These are phyloP conservation scores for Trichoderma koningiopsis DNA, from an alignment of 2,329 filamentous ascomycete species.

Conservation along the genomic window DNA sequence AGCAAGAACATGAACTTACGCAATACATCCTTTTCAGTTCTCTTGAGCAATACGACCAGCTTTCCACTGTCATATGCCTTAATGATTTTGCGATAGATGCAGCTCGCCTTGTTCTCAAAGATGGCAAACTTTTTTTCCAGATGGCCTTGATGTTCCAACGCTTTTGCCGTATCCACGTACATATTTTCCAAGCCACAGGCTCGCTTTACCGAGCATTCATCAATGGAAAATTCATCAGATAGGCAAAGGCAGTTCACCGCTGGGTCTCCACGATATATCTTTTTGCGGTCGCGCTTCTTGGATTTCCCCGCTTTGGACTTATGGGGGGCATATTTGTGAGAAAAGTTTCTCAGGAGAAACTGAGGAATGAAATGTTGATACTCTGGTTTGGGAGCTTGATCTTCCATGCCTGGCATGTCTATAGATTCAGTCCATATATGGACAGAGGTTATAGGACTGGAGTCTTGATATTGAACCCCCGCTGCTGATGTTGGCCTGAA, in stretches of 20 bases:
- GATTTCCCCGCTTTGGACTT: not conserved
- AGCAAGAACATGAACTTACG: not conserved
- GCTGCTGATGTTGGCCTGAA: no score
- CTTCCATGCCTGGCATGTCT: not conserved
- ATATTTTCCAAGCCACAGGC: not conserved
- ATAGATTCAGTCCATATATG: no score
- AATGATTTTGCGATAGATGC: not conserved
- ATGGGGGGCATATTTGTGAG: not conserved
- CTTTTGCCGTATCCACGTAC: not conserved
- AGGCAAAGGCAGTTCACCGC: not conserved
- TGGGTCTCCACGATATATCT: not conserved
- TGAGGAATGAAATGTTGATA: slow-evolving; percentile 9
- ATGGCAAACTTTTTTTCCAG: not conserved
- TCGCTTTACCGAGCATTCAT: not conserved
- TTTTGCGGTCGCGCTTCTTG: not conserved
- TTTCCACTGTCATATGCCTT: not conserved
- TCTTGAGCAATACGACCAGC: not conserved
- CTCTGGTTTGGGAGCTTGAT: not conserved
- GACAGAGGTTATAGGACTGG: no score
- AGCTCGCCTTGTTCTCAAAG: not conserved
- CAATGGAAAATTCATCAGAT: not conserved
- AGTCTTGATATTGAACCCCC: no score
- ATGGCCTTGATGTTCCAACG: not conserved
- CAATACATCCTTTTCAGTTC: not conserved
- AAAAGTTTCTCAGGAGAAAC: not conserved